A percentile compares a stretch with the other conserved stretches of the same genome.
These are phyloP conservation scores for Wickerhamiella sergipiensis DNA, from an alignment of 805 yeast species.

Conservation along the genomic window DNA sequence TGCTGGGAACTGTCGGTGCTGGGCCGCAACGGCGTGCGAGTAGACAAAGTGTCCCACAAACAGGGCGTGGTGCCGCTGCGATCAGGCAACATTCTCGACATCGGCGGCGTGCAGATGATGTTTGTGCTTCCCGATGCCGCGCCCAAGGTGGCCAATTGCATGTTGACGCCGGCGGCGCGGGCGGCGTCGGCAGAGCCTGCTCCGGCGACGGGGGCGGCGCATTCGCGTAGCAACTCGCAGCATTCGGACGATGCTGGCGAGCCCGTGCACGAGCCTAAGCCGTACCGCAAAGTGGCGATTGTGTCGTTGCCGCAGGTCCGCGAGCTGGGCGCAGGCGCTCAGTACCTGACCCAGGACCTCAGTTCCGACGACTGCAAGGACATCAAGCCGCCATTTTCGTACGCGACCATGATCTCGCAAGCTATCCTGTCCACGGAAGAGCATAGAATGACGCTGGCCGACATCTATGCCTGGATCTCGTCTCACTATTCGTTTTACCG, in stretches of 20 bases:
- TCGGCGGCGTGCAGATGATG: conserved; percentile 99
- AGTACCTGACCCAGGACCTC: conserved; percentile 30
- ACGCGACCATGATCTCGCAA: conserved; percentile 97
- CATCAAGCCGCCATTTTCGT: conserved; percentile 91
- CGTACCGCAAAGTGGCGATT: conserved; percentile 30
- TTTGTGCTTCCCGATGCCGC: conserved; percentile 86
- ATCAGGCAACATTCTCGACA: conserved; percentile 84
- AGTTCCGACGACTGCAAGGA: conserved; percentile 86
- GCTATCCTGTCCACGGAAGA: conserved; percentile 82
- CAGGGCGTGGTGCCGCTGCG: conserved; percentile 37
- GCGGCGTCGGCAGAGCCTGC: neutral
- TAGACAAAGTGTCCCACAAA: conserved; percentile 49
- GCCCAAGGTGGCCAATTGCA: conserved; percentile 42
- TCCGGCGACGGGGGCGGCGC: neutral
- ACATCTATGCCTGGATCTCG: conserved; percentile 85
- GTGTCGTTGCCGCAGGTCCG: conserved; percentile 30
- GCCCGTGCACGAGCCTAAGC: neutral
- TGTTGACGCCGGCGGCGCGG: conserved; percentile 1
- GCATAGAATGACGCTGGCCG: conserved; percentile 78
- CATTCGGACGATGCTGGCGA: neutral
- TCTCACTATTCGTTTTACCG: conserved; percentile 83
- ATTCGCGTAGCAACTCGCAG: neutral
- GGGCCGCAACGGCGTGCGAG: conserved; percentile 90
- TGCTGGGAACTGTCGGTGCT: conserved; percentile 73
- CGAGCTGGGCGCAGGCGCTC: conserved; percentile 19